phyloP scores from a whole-genome alignment of 2,329 filamentous ascomycete species.

The Aspergillus neoniger region DNA sequence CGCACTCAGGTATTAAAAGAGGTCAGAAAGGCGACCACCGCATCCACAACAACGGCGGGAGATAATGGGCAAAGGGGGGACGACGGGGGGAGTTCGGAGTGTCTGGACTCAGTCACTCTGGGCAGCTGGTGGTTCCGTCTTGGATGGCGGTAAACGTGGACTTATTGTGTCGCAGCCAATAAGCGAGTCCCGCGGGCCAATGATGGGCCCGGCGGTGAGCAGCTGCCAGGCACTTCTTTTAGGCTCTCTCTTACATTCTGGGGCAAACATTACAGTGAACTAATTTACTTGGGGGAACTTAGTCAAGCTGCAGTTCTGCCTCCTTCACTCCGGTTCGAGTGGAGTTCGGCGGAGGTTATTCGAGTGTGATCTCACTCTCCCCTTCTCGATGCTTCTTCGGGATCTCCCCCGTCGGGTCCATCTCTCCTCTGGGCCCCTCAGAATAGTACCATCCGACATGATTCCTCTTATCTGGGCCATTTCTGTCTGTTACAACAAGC shows the following conservation, averaged over 20 bases:
- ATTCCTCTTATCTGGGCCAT: neutral
- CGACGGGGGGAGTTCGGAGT: conserved; percentile 23
- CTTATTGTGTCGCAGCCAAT: conserved; percentile 36
- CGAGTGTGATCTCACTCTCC: neutral
- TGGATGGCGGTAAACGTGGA: conserved; percentile 38
- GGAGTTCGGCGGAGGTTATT: neutral
- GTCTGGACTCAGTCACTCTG: conserved; percentile 32
- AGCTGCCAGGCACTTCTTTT: conserved; percentile 12
- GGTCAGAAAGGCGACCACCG: conserved; percentile 33
- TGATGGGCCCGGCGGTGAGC: conserved; percentile 35
- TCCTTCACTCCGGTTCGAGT: neutral
- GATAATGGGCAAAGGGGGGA: conserved; percentile 26
- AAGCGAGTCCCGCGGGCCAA: conserved; percentile 39
- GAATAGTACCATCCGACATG: neutral
- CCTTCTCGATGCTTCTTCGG: conserved; percentile 7
- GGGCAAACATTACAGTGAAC: no score
- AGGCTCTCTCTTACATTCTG: no score
- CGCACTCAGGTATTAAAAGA: conserved; percentile 31
- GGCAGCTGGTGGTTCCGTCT: conserved; percentile 30
- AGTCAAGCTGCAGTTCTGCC: neutral
- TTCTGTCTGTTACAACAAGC: neutral
- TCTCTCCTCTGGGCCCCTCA: neutral
- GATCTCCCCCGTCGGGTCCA: neutral
- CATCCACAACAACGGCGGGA: conserved; percentile 34
- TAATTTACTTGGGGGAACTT: no score